phyloP scores from a whole-genome alignment of 225 moss, liverwort and hornwort species.

The Physcomitrium patens region DNA sequence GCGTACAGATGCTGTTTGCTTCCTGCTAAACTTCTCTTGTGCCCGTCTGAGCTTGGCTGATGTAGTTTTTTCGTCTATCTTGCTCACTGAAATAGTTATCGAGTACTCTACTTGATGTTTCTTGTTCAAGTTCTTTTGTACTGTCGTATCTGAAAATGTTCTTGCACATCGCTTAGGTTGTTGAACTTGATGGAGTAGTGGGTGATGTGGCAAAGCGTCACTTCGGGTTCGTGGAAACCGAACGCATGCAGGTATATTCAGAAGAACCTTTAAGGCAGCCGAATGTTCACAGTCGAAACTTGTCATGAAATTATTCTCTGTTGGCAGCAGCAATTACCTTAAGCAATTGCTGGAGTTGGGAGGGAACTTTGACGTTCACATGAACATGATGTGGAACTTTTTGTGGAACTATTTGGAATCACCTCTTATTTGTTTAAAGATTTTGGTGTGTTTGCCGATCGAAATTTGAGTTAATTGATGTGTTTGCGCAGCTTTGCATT shows the following conservation, averaged over 20 bases:
- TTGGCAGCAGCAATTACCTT: not conserved
- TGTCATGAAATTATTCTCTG: not conserved
- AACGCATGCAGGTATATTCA: slow-evolving; percentile 79
- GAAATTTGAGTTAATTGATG: not conserved
- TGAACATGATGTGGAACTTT: not conserved
- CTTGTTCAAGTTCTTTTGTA: not conserved
- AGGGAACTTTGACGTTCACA: not conserved
- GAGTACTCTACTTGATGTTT: not conserved
- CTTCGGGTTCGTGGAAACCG: slow-evolving; percentile 82
- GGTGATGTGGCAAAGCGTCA: slow-evolving; percentile 85
- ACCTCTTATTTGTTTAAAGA: not conserved
- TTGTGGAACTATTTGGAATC: no score
- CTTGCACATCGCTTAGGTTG: slow-evolving; percentile 46
- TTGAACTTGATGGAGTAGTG: slow-evolving; percentile 88
- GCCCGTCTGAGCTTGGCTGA: not conserved
- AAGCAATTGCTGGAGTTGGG: not conserved
- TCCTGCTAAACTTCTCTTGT: not conserved
- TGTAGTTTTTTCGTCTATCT: not conserved
- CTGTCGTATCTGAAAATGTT: not conserved
- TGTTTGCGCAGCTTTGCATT: slow-evolving; percentile 59
- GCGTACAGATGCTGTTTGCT: not conserved
- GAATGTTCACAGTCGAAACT: not conserved
- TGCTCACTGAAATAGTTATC: not conserved
- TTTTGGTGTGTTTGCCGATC: not conserved
- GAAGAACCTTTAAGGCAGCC: not conserved